Conservation (phyloP, 805 yeast species). For the Dipodascopsis tothii region DNA sequence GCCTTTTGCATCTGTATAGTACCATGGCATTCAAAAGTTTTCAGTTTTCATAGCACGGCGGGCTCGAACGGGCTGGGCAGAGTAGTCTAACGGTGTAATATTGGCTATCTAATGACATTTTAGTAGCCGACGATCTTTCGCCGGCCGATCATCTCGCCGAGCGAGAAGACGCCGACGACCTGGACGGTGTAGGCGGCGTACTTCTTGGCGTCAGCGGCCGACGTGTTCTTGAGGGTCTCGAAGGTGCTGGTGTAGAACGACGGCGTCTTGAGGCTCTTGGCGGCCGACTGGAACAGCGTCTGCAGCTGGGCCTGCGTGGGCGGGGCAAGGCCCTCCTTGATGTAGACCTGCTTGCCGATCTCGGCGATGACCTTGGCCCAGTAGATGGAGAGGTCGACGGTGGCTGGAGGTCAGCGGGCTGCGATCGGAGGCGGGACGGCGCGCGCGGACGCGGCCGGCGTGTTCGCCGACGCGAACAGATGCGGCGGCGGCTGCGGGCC, state of each 20-base stretch:
- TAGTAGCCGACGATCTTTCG: conserved; percentile 82
- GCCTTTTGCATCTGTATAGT: too few relatives aligned
- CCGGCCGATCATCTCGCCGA: conserved; percentile 96
- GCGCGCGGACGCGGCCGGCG: too few relatives aligned
- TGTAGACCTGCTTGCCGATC: conserved; percentile 69
- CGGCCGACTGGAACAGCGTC: conserved; percentile 54
- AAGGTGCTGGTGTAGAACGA: conserved; percentile 37
- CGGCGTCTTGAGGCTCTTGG: conserved; percentile 30
- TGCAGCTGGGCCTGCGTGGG: conserved; percentile 73
- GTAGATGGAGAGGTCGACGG: conserved; percentile 57
- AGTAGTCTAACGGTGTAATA: background rate
- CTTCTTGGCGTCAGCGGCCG: conserved; percentile 29
- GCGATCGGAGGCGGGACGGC: too few relatives aligned
- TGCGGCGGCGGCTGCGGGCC: too few relatives aligned
- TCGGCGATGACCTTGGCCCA: conserved; percentile 64
- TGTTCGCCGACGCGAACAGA: too few relatives aligned
- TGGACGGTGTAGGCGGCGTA: conserved; percentile 75
- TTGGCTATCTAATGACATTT: background rate
- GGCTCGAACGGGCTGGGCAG: too few relatives aligned
- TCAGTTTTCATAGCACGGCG: too few relatives aligned
- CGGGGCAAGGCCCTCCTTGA: conserved; percentile 88
- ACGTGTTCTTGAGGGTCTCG: background rate
- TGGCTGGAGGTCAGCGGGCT: conserved; percentile 8
- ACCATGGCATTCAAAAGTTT: too few relatives aligned
- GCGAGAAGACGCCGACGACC: conserved; percentile 79